Base-by-base conservation (phyloP, 352 stramenopile genomes). In the Globisporangium heterothallicum region DNA sequence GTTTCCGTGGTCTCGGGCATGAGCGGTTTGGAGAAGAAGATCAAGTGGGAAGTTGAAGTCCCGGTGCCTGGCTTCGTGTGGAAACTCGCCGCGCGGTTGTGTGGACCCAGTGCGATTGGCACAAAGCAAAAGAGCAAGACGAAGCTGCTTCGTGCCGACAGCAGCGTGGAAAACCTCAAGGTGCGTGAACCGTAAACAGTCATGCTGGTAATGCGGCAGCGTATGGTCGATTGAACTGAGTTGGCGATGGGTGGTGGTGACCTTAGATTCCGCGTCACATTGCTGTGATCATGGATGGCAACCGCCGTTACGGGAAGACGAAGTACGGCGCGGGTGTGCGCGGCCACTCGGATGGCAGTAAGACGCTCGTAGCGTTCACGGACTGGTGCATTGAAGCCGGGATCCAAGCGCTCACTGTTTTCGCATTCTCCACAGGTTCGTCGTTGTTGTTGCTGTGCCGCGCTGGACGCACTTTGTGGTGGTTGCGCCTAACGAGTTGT, bases 241-340 rank as follows among this genome's bases (percentile, higher is more conserved):
- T n/a, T n/a, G n/a, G n/a, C n/a, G n/a, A n/a, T 10, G 30, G 16
- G 24, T 36, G 34, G 9, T 13, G 22, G 21, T 43, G 9, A 30
- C 12, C 0, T 0, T 32, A 89, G 66, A 79, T 89, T 36, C 83
- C 83, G 1, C 63, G 71, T 9, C 95, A 99, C 51, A 85, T 99
- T 18, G 96, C 93, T 0, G 87, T 98, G 46, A 97, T 99, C 58
- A 98, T 98, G 76, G 96, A 99, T 58, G 96, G 96, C 34, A 99
- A 99, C 62, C 86, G 92, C 29, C 87, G 96, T 48, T 98, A 96
- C 72, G 93, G 94, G 4, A 93, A 90, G 53, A 71, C 56, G 16
- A 89, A 78, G 34, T 92, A 93, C 55, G 84, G 84, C 22, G 59
- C 70, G 0, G 74, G 78, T 0, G 66, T 93, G 30, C 68, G 74